A percentile compares a stretch with the other conserved stretches of the same genome.
phyloP scores from a whole-genome alignment of 2,329 filamentous ascomycete genomes.

The Epichloe elymi region DNA sequence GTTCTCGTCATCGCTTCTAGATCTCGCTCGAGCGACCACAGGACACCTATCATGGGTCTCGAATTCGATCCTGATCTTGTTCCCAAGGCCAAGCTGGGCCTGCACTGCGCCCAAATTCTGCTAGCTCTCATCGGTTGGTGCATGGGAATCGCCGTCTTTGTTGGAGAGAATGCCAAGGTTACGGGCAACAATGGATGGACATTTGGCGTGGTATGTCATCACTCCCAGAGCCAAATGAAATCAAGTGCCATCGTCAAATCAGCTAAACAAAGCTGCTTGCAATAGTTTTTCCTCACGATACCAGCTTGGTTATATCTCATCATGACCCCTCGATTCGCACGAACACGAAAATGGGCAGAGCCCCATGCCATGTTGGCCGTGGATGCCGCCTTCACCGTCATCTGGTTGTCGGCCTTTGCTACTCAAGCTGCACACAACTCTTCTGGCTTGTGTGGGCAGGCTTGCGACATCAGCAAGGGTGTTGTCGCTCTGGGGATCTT shows the following conservation, averaged over 20 bases:
- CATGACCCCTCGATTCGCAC: constrained; percentile 49
- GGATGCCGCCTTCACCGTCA: constrained; percentile 42
- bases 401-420: constrained; percentile 56
- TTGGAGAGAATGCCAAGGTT: constrained; percentile 31
- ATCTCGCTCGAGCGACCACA: neutral
- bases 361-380: constrained; percentile 47
- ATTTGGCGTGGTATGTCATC: constrained; percentile 44
- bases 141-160: constrained; percentile 47
- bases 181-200: constrained; percentile 49
- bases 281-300: constrained; percentile 50
- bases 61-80: constrained; percentile 42
- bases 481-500: constrained; percentile 51
- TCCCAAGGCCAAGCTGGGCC: constrained; percentile 41
- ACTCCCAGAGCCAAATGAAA: neutral
- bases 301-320: constrained; percentile 52
- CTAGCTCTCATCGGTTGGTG: constrained; percentile 43
- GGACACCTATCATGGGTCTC: constrained; percentile 26
- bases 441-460: constrained; percentile 38
- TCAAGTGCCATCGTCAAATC: neutral
- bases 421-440: constrained; percentile 52
- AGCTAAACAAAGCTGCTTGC: neutral
- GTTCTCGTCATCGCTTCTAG: too few species aligned
- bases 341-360: constrained; percentile 47
- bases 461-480: constrained; percentile 48
- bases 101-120: constrained; percentile 43